These are phyloP conservation scores for Lentinula boryana DNA, from an alignment of 768 basidiomycete species.

Conservation along the genomic window DNA sequence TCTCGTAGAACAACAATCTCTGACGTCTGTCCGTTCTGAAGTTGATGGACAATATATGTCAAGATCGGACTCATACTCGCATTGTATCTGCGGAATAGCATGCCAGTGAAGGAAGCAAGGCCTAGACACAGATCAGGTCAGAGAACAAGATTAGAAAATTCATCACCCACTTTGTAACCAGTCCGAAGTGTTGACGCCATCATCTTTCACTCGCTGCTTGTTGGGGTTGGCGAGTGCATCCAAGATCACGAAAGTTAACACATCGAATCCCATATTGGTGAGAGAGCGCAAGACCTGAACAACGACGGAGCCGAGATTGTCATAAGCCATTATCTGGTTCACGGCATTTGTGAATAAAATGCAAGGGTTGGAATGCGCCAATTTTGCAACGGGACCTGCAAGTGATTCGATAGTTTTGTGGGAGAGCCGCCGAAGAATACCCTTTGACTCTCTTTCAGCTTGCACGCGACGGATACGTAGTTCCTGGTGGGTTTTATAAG, in stretches of 20 bases:
- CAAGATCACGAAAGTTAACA: slow-evolving; percentile 80
- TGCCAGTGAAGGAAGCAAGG: slow-evolving; percentile 88
- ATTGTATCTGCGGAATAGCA: slow-evolving; percentile 82
- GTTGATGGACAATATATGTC: slow-evolving; percentile 87
- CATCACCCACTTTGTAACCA: slow-evolving; percentile 85
- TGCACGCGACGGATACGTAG: slow-evolving; percentile 76
- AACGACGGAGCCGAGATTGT: slow-evolving; percentile 86
- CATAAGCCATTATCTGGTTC: slow-evolving; percentile 93
- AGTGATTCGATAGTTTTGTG: slow-evolving; percentile 79
- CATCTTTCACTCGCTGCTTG: slow-evolving; percentile 81
- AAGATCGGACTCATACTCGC: slow-evolving; percentile 81
- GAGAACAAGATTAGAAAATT: slow-evolving; percentile 11
- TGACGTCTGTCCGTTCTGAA: slow-evolving; percentile 74
- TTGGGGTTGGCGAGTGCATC: slow-evolving; percentile 82
- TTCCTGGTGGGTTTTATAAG: slow-evolving; percentile 72
- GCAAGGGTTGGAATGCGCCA: slow-evolving; percentile 91
- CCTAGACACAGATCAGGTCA: slow-evolving; percentile 36
- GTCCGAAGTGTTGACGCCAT: slow-evolving; percentile 84
- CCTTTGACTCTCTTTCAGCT: slow-evolving; percentile 84
- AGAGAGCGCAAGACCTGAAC: slow-evolving; percentile 86
- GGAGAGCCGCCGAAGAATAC: slow-evolving; percentile 81
- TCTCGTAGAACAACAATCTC: slow-evolving; percentile 92
- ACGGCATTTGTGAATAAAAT: slow-evolving; percentile 87
- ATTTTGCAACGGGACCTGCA: slow-evolving; percentile 84
- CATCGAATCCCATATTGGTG: slow-evolving; percentile 92